Percentiles rank a stretch among this genome's conserved stretches.
phyloP scores from a whole-genome alignment of 202 grass and related monocot species.

The Musa balbisiana region DNA sequence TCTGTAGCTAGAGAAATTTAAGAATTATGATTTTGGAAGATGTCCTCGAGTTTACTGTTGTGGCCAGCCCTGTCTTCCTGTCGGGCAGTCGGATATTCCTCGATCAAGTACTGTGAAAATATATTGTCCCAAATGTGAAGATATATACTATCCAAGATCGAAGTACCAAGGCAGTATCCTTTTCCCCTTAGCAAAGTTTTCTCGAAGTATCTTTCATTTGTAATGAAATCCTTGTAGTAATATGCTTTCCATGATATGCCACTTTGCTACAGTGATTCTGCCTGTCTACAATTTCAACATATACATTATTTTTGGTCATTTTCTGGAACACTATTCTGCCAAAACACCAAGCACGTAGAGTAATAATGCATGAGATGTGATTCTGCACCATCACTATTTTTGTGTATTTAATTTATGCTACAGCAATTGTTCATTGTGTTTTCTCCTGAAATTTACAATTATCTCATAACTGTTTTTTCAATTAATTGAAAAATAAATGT shows the following conservation, averaged over 20 bases:
- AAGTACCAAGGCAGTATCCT: slow-evolving; percentile 93
- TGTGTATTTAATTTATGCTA: too few species aligned
- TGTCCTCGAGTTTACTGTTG: slow-evolving; percentile 63
- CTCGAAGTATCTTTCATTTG: background rate
- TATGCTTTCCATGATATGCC: background rate
- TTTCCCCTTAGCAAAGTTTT: background rate
- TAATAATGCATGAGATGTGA: too few species aligned
- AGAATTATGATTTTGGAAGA: slow-evolving; percentile 69
- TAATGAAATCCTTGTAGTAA: background rate
- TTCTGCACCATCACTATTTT: too few species aligned
- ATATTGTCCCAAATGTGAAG: slow-evolving; percentile 81
- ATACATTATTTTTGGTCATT: too few species aligned
- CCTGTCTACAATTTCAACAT: too few species aligned
- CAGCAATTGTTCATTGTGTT: too few species aligned
- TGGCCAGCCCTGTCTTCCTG: slow-evolving; percentile 65
- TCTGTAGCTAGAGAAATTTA: slow-evolving; percentile 68
- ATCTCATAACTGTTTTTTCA: too few species aligned
- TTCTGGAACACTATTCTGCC: too few species aligned
- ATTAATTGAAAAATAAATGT: too few species aligned
- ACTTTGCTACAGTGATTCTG: too few species aligned
- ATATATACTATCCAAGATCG: slow-evolving; percentile 74
- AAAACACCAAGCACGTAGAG: too few species aligned
- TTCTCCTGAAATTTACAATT: too few species aligned
- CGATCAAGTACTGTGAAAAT: slow-evolving; percentile 69
- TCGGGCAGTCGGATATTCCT: slow-evolving; percentile 77